Percentiles rank a stretch among this genome's conserved stretches.
These are phyloP conservation scores for Coemansia sp. DNA, from an alignment of 192 early-diverging fungal genomes.

Conservation along the genomic window DNA sequence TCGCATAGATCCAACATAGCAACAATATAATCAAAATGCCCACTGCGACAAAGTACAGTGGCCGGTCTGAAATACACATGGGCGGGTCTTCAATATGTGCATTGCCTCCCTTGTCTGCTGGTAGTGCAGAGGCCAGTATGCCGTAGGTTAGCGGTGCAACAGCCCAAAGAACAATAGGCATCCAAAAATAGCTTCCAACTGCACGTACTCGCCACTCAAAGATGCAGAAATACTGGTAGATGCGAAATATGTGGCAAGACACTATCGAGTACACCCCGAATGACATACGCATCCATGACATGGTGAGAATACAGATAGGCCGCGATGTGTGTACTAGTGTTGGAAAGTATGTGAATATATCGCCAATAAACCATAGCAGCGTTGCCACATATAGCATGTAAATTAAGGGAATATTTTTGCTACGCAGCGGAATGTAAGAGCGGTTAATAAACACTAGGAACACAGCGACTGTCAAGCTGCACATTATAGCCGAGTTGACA, in stretches of 20 bases:
- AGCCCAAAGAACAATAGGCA: constrained; percentile 12
- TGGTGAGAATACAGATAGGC: constrained; percentile 29
- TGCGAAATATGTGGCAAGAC: constrained; percentile 28
- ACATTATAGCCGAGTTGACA: constrained; percentile 28
- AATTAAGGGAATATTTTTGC: constrained; percentile 49
- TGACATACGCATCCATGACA: constrained; percentile 49
- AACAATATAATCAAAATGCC: constrained; percentile 20
- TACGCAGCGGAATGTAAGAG: constrained; percentile 35
- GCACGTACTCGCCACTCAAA: constrained; percentile 33
- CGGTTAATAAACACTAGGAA: constrained; percentile 35
- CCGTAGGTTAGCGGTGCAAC: constrained; percentile 25
- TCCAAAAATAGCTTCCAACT: constrained; percentile 23
- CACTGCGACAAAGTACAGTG: constrained; percentile 38
- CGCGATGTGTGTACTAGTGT: constrained; percentile 23
- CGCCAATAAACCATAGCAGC: constrained; percentile 42
- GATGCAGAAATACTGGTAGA: constrained; percentile 46
- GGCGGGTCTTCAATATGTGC: constrained; percentile 14
- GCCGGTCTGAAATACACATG: constrained; percentile 31
- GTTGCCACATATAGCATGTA: constrained; percentile 26
- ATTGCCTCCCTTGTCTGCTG: constrained; percentile 13
- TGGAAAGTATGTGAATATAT: constrained; percentile 44
- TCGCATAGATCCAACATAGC: constrained; percentile 23
- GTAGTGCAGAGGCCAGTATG: constrained; percentile 28
- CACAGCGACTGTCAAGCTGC: constrained; percentile 15
- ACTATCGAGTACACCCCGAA: constrained; percentile 37